Conservation (phyloP, 2,329 filamentous ascomycete species). For the Furcasterigmium sp. region DNA sequence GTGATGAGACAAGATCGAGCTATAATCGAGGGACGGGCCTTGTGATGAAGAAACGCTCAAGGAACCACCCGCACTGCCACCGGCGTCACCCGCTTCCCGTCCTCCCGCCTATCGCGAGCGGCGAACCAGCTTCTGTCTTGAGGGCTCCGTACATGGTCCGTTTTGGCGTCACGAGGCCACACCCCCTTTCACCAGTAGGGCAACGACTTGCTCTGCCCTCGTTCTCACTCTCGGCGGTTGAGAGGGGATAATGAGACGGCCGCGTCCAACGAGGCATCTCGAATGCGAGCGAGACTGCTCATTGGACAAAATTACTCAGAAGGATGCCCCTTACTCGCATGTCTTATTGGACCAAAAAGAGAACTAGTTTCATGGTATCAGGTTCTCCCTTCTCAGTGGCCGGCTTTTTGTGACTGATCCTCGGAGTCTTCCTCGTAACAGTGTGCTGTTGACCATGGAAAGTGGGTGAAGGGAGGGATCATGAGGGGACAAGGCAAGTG, state of each 20-base stretch:
- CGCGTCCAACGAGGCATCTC: slow-evolving; percentile 23
- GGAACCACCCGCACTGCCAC: not conserved
- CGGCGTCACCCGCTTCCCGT: not conserved
- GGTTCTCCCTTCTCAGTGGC: slow-evolving; percentile 39
- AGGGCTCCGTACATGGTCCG: not conserved
- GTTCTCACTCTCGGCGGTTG: not conserved
- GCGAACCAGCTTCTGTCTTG: not conserved
- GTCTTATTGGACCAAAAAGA: slow-evolving; percentile 35
- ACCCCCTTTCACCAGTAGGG: not conserved
- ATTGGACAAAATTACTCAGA: slow-evolving; percentile 31
- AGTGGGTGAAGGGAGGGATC: no score
- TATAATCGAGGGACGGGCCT: slow-evolving; percentile 1
- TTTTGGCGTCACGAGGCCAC: not conserved
- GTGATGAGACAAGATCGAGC: not conserved
- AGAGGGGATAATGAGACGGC: not conserved
- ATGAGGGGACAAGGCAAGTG: not conserved
- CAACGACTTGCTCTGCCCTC: not conserved
- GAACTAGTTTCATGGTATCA: slow-evolving; percentile 11
- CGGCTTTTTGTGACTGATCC: slow-evolving; percentile 16
- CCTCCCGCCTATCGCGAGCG: not conserved
- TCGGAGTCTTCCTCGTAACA: not conserved
- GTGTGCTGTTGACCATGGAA: no score
- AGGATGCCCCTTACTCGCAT: slow-evolving; percentile 10
- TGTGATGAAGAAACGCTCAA: slow-evolving; percentile 1
- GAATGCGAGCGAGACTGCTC: slow-evolving; percentile 14